Evolutionary conservation across 768 basidiomycete genomes (phyloP).

Genomic region (Lenzites betulinus): DNA sequence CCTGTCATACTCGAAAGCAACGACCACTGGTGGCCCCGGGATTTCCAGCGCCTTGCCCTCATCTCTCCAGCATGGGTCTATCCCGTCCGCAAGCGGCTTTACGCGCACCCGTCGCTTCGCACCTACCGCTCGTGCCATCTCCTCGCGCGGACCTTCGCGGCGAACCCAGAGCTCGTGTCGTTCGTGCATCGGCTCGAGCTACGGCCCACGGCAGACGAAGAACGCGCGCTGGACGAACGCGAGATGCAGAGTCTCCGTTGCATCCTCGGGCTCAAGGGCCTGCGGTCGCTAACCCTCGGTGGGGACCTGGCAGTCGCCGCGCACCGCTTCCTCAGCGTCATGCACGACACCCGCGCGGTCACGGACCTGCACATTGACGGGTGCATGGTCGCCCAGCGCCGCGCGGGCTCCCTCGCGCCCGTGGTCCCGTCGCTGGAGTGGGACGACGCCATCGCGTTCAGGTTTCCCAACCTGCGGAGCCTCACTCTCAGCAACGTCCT

Average conservation of each 20-base stretch:
- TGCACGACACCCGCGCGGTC: constrained; percentile 44
- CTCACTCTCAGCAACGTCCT: constrained; percentile 47
- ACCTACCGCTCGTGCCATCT: constrained; percentile 44
- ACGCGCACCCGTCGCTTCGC: constrained; percentile 42
- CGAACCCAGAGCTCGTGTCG: constrained; percentile 37
- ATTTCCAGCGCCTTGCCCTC: constrained; percentile 49
- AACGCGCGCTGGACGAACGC: constrained; percentile 24
- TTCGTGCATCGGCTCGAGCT: constrained; percentile 47
- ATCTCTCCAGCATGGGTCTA: constrained; percentile 52
- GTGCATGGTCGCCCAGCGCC: constrained; percentile 28
- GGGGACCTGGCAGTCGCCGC: constrained; percentile 49
- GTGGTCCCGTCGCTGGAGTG: constrained; percentile 48
- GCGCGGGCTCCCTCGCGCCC: constrained; percentile 17
- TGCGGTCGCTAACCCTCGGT: constrained; percentile 47
- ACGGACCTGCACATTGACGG: constrained; percentile 52
- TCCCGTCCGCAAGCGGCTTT: constrained; percentile 47
- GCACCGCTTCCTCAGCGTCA: constrained; percentile 47
- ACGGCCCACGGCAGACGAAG: constrained; percentile 32
- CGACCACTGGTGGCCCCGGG: constrained; percentile 55
- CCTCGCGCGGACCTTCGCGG: constrained; percentile 44
- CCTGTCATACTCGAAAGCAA: constrained; percentile 52
- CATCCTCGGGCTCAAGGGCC: constrained; percentile 44
- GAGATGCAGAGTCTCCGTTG: constrained; percentile 42
- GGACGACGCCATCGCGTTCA: constrained; percentile 52
- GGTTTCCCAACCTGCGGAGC: constrained; percentile 45